Base-by-base conservation (phyloP, 2,329 filamentous ascomycete species). In the Pseudogymnoascus sp. region DNA sequence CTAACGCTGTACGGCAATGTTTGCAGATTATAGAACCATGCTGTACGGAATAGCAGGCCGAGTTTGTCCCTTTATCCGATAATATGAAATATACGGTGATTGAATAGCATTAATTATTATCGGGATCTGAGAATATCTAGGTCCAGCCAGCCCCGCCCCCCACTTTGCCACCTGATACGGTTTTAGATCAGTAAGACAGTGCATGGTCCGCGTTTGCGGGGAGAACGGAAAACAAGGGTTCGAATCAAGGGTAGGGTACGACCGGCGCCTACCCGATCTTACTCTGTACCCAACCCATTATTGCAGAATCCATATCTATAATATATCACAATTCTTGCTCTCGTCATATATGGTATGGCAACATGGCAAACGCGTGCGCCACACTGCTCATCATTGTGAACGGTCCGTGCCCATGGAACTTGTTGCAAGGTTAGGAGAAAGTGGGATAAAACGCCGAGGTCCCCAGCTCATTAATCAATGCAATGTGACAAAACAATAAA, bases 191-290 rank as follows among this genome's bases (percentile, higher is more conserved):
- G 28, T 34, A 14, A 34, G 50, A 56, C 50, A 31, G 23, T 53
- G 50, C 50, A 36, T 56, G 10, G 28, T n/a, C 34, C 28, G 50
- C 28, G 50, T 56, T 34, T 56, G 28, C 50, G 50, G 50, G 50
- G 50, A 56, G 50, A 6, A 56, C 50, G 50, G 50, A 34, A 56
- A 56, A 56, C 50, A 56, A 34, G 50, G 50, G 28, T 56, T 56
- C 11, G 28, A 56, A 18, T 56, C 50, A 18, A 21, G 50, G 50
- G 50, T 56, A 21, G 50, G 50, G 50, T 56, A 56, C 50, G 16
- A 34, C 10, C 44, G 12, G 14, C 16, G 16, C 28, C 28, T 56
- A 56, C 16, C 50, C 31, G 11, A 34, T 34, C 31, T 34, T 34
- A 34, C 31, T 34, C n/a, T 10, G 16, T 42, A 42, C 23, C 46